Conservation (phyloP, 352 stramenopile genomes). For the Pythium phragmiticola region DNA sequence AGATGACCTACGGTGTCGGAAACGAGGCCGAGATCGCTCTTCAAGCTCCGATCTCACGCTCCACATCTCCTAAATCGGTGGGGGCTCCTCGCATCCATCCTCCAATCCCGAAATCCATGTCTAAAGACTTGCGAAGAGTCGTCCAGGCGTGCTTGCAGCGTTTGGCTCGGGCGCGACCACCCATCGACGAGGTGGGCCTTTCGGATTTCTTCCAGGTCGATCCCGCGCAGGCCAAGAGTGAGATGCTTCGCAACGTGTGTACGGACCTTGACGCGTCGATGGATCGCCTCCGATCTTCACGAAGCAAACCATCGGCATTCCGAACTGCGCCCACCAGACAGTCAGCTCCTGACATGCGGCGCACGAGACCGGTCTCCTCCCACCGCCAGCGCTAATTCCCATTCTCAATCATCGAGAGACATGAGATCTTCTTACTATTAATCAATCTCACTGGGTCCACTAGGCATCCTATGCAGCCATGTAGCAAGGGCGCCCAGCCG, state of each 20-base stretch:
- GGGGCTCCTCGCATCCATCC: constrained; percentile 15
- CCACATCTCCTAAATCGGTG: neutral
- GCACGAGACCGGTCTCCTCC: neutral
- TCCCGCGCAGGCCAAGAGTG: constrained; percentile 41
- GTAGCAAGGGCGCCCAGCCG: too few relatives aligned
- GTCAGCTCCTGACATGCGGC: neutral
- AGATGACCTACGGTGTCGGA: constrained; percentile 41
- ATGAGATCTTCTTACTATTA: too few relatives aligned
- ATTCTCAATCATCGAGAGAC: too few relatives aligned
- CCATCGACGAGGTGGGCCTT: constrained; percentile 30
- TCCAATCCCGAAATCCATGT: constrained; percentile 42
- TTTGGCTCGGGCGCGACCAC: constrained; percentile 39
- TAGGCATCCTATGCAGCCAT: too few relatives aligned
- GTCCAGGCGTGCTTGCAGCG: constrained; percentile 45
- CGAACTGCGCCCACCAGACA: neutral
- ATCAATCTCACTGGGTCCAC: too few relatives aligned
- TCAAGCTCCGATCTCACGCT: neutral
- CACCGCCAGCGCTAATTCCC: too few relatives aligned
- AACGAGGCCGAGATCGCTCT: constrained; percentile 9
- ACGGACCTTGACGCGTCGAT: constrained; percentile 66
- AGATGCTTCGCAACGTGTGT: constrained; percentile 55
- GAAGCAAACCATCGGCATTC: neutral
- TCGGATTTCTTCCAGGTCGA: constrained; percentile 63
- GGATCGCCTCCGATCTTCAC: constrained; percentile 25
- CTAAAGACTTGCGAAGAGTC: constrained; percentile 44